Percentiles rank a stretch among this genome's conserved stretches.
Evolutionary conservation across 148 eudicot genomes (phyloP).

Genomic region (Camellia lanceoleosa): DNA sequence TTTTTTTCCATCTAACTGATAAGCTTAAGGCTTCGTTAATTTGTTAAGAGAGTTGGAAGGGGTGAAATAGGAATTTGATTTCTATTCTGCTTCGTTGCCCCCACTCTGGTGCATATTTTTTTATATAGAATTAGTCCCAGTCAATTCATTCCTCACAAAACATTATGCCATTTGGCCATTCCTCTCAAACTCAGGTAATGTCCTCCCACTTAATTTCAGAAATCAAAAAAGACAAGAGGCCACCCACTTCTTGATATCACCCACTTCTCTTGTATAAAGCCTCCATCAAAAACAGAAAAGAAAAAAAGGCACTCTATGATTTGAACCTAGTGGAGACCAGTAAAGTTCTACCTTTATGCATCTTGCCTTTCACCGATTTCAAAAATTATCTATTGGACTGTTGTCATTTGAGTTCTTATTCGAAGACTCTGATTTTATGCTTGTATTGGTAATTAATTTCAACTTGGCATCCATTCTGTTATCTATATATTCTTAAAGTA

Average conservation of each 20-base stretch:
- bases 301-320: background rate
- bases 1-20: no score
- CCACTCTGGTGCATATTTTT: no score
- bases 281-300: background rate
- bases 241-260: background rate
- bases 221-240: background rate
- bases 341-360: background rate
- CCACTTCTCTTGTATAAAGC: background rate
- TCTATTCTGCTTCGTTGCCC: no score
- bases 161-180: background rate
- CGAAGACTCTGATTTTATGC: background rate
- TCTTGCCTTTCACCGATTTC: background rate
- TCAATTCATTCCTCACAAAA: background rate
- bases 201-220: background rate
- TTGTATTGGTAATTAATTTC: background rate
- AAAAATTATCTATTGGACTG: background rate
- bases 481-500: background rate
- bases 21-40: no score
- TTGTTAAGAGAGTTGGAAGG: no score
- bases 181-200: background rate
- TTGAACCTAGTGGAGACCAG: background rate
- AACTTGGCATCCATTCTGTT: background rate
- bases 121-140: background rate
- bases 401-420: background rate
- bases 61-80: no score